These are phyloP conservation scores for Monotropa hypopitys DNA, from an alignment of 179 eudicot species.

Conservation along the genomic window DNA sequence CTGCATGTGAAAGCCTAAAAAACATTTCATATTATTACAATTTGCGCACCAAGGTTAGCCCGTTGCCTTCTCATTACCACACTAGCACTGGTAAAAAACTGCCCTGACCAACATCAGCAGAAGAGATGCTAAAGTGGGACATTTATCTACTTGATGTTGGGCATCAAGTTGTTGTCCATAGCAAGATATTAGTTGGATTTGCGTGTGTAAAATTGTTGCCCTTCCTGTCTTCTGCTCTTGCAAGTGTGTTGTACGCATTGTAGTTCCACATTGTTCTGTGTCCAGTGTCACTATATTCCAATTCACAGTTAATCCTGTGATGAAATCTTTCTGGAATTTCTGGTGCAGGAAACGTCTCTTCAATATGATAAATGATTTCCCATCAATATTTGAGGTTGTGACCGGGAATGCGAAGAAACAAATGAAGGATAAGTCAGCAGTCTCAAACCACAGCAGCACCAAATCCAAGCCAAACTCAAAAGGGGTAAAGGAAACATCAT, in stretches of 20 bases:
- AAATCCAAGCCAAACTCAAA: conserved; percentile 22
- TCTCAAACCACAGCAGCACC: conserved; percentile 17
- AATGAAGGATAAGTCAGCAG: conserved; percentile 36
- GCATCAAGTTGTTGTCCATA: neutral
- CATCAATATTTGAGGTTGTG: conserved; percentile 45
- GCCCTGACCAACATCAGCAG: neutral
- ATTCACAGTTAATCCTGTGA: too few species aligned
- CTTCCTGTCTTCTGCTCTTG: neutral
- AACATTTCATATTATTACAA: neutral
- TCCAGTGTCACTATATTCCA: neutral
- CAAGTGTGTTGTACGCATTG: neutral
- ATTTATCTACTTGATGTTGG: conserved; percentile 5
- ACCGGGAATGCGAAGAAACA: conserved; percentile 36
- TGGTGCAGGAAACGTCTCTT: conserved; percentile 44
- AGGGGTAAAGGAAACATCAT: conserved; percentile 8
- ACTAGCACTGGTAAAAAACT: neutral
- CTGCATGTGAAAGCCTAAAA: neutral
- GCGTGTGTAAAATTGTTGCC: neutral
- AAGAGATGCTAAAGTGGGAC: neutral
- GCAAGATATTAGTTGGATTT: neutral
- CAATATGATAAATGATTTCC: conserved; percentile 42
- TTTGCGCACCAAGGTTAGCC: neutral
- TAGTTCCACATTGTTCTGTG: neutral
- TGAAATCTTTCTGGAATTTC: conserved; percentile 3
- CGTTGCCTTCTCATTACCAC: neutral